These are phyloP conservation scores for Ogataea methanolica DNA, from an alignment of 805 yeast species.

Conservation along the genomic window DNA sequence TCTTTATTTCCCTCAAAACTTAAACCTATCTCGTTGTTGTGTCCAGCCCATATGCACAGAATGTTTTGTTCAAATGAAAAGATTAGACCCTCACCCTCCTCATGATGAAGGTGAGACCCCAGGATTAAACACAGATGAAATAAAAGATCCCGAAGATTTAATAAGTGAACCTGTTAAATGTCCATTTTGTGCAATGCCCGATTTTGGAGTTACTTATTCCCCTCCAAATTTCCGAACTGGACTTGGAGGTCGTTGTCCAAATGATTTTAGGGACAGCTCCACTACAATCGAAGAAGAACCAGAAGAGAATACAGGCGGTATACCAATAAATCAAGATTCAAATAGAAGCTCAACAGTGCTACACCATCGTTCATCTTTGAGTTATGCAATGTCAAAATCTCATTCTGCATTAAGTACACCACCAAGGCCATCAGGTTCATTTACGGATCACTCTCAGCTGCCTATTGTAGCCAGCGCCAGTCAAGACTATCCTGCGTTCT, in stretches of 20 bases:
- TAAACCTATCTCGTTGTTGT: conserved; percentile 85
- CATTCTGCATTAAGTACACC: conserved; percentile 26
- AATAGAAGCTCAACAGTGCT: background rate
- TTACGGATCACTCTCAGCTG: conserved; percentile 5
- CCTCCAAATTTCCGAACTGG: conserved; percentile 61
- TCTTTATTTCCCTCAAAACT: conserved; percentile 70
- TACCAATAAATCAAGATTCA: background rate
- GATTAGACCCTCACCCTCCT: conserved; percentile 91
- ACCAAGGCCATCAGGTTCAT: conserved; percentile 14
- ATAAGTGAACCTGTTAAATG: conserved; percentile 87
- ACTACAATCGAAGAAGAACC: conserved; percentile 22
- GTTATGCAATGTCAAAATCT: conserved; percentile 24
- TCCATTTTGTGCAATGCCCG: conserved; percentile 87
- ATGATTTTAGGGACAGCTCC: conserved; percentile 28
- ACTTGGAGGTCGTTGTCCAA: conserved; percentile 49
- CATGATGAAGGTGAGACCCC: conserved; percentile 49
- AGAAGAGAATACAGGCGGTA: conserved; percentile 1
- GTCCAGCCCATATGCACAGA: conserved; percentile 92
- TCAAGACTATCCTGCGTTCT: background rate
- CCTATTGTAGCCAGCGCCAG: no score
- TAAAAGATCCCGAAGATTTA: conserved; percentile 53
- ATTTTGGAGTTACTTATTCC: conserved; percentile 80
- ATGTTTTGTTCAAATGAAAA: conserved; percentile 92
- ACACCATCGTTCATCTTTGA: conserved; percentile 16
- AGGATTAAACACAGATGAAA: conserved; percentile 12